phyloP scores from a whole-genome alignment of 1,284 basidiomycete species.

The Psilocybe mexicana region DNA sequence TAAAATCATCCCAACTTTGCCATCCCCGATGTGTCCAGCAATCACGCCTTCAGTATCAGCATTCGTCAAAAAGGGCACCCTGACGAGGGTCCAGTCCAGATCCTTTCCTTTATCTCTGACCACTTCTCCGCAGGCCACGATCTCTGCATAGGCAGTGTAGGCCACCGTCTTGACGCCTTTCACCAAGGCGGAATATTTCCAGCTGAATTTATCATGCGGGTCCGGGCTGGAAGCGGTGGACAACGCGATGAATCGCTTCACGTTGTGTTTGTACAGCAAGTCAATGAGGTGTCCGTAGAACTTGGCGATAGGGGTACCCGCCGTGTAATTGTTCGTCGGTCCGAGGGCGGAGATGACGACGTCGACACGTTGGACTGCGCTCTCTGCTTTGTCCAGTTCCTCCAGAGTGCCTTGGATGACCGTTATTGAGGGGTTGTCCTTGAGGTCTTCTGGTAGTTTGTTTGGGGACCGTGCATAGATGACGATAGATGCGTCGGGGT shows the following conservation, averaged over 20 bases:
- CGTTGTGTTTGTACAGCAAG: constrained; percentile 48
- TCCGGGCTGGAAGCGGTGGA: constrained; percentile 67
- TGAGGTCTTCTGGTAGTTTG: constrained; percentile 56
- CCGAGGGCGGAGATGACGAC: constrained; percentile 68
- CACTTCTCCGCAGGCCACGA: constrained; percentile 51
- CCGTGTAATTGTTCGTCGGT: constrained; percentile 40
- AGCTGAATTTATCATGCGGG: constrained; percentile 55
- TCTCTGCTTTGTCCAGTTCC: constrained; percentile 46
- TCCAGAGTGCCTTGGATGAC: constrained; percentile 57
- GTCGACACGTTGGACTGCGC: constrained; percentile 57
- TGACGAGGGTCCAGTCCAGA: constrained; percentile 65
- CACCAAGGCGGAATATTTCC: constrained; percentile 44
- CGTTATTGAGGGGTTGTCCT: constrained; percentile 42
- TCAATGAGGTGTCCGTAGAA: constrained; percentile 56
- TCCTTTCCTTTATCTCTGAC: constrained; percentile 48
- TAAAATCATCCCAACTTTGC: constrained; percentile 45
- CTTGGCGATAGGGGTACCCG: constrained; percentile 57
- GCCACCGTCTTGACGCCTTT: constrained; percentile 34
- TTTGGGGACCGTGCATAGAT: constrained; percentile 62
- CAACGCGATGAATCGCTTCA: constrained; percentile 62
- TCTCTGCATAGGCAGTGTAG: constrained; percentile 42
- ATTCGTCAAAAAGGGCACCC: constrained; percentile 61
- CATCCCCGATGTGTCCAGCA: constrained; percentile 68
- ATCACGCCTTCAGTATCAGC: constrained; percentile 43
- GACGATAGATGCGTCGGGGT: constrained; percentile 46